Conservation (phyloP, 192 early-diverging fungal species). For the Podila minutissima region DNA sequence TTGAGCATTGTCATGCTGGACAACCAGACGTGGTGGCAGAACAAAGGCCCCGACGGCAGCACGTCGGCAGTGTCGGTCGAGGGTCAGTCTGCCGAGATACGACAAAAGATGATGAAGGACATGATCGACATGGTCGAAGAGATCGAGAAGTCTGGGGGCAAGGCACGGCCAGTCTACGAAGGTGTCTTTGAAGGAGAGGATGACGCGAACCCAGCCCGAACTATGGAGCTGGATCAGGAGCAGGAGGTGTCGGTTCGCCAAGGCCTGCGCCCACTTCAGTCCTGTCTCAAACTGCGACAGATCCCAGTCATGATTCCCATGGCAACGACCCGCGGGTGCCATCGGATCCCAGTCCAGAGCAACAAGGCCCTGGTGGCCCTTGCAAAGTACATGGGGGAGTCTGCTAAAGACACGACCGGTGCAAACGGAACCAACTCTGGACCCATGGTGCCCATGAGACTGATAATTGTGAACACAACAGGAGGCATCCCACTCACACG, state of each 20-base stretch:
- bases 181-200: constrained; percentile 61
- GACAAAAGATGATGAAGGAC: constrained; percentile 59
- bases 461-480: constrained; percentile 75
- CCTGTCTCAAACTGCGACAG: constrained; percentile 68
- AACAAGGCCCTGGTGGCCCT: constrained; percentile 67
- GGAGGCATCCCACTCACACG: constrained; percentile 72
- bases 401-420: constrained; percentile 9
- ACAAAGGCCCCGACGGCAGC: constrained; percentile 1
- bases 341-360: constrained; percentile 53
- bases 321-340: constrained; percentile 48
- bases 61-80: neutral
- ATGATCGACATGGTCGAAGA: constrained; percentile 68
- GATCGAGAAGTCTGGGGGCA: constrained; percentile 78
- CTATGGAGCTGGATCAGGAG: neutral
- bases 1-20: constrained; percentile 74
- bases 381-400: constrained; percentile 41
- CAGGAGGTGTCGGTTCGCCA: constrained; percentile 42
- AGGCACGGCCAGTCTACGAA: constrained; percentile 73
- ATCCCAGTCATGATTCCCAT: constrained; percentile 70
- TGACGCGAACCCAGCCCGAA: neutral
- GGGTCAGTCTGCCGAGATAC: constrained; percentile 25
- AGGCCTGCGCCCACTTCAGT: constrained; percentile 63
- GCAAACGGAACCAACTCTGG: neutral
- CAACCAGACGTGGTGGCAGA: constrained; percentile 56
- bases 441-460: constrained; percentile 59